These are phyloP conservation scores for Neurospora tetraspora DNA, from an alignment of 495 filamentous ascomycete genomes.

Conservation along the genomic window DNA sequence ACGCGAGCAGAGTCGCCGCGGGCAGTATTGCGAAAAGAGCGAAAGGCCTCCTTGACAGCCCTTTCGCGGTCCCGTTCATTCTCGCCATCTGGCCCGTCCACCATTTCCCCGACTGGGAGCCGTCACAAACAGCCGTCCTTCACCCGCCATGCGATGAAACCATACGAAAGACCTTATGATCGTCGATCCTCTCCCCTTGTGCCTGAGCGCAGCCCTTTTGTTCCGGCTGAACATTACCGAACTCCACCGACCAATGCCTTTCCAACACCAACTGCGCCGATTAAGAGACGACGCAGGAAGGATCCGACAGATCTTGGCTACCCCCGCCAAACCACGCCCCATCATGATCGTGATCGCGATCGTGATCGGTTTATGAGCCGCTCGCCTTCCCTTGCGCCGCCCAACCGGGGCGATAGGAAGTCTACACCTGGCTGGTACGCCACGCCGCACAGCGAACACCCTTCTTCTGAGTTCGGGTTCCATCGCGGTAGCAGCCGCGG, in stretches of 20 bases:
- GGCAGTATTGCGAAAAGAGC: constrained; percentile 24
- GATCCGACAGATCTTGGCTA: neutral
- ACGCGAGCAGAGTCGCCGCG: constrained; percentile 25
- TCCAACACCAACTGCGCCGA: neutral
- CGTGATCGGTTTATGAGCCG: constrained; percentile 19
- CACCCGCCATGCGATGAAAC: neutral
- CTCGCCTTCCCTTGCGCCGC: constrained; percentile 18
- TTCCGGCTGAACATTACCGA: neutral
- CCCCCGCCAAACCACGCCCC: neutral
- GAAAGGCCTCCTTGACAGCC: constrained; percentile 29
- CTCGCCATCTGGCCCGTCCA: no score
- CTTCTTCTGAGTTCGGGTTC: constrained; percentile 9
- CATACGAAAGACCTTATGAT: constrained; percentile 13
- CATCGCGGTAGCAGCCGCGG: constrained; percentile 13
- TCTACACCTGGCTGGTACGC: constrained; percentile 43
- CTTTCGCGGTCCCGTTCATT: no score
- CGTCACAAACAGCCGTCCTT: no score
- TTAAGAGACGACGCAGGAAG: neutral
- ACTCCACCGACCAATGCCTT: neutral
- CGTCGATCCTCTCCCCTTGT: constrained; percentile 30
- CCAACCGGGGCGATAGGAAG: constrained; percentile 15
- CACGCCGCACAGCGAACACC: constrained; percentile 43
- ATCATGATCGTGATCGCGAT: neutral
- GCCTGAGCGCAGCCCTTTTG: constrained; percentile 15
- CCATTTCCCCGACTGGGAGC: no score